These are phyloP conservation scores for Flaveria brownii DNA, from an alignment of 129 eudicot genomes.

Conservation along the genomic window DNA sequence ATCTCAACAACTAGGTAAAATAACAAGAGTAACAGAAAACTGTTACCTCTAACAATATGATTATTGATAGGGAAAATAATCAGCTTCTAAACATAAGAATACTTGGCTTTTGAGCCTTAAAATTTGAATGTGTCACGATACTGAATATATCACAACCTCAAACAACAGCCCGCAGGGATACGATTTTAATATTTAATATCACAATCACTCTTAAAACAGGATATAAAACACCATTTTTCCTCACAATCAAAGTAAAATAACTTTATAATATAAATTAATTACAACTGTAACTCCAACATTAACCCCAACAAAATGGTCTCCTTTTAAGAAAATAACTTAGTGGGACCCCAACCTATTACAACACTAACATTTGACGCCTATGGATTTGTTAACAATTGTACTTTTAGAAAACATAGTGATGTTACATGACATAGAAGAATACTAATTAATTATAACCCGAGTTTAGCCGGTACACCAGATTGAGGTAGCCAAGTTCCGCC, in stretches of 20 bases:
- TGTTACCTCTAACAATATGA: too few species aligned
- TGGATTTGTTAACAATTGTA: constrained; percentile 7
- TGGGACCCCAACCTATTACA: constrained; percentile 22
- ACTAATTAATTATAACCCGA: constrained; percentile 33
- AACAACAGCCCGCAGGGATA: neutral
- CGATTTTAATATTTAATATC: too few species aligned
- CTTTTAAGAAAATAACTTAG: neutral
- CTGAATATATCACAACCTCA: neutral
- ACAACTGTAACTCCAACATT: neutral
- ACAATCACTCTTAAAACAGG: neutral
- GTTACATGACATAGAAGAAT: constrained; percentile 18
- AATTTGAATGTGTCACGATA: neutral
- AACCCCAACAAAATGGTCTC: constrained; percentile 15
- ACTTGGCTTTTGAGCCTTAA: too few species aligned
- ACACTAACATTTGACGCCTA: constrained; percentile 28
- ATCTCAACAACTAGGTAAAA: too few species aligned
- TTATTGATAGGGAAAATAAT: too few species aligned
- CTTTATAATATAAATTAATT: neutral
- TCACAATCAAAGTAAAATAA: too few species aligned
- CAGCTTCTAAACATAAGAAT: too few species aligned
- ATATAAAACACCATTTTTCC: neutral
- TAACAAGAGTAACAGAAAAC: too few species aligned
- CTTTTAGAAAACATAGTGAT: constrained; percentile 11
- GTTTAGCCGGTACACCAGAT: constrained; percentile 33
- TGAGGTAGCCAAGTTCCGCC: constrained; percentile 43